These are phyloP conservation scores for Talaromyces sp. DNA, from an alignment of 2,329 filamentous ascomycete species.

Conservation along the genomic window DNA sequence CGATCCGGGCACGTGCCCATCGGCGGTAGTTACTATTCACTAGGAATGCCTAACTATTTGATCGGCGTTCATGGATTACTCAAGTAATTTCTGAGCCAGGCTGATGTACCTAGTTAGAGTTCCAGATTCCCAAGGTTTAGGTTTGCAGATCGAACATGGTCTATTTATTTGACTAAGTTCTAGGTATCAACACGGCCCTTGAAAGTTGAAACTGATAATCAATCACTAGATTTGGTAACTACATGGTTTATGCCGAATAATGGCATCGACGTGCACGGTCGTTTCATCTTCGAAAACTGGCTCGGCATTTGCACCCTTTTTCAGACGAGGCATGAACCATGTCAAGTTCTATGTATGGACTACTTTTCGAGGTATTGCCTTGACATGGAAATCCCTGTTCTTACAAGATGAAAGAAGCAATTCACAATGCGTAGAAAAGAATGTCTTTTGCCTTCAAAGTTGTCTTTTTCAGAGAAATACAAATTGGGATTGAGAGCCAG, in stretches of 20 bases:
- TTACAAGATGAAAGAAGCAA: too few relatives aligned
- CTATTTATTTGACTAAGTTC: background rate
- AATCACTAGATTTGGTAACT: too few relatives aligned
- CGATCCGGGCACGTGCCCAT: background rate
- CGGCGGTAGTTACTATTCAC: background rate
- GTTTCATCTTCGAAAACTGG: background rate
- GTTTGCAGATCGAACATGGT: background rate
- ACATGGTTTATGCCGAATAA: too few relatives aligned
- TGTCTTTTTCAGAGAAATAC: too few relatives aligned
- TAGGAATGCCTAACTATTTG: background rate
- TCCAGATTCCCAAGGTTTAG: background rate
- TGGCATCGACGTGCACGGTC: background rate
- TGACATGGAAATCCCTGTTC: too few relatives aligned
- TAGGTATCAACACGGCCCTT: too few relatives aligned
- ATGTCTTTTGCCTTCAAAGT: too few relatives aligned
- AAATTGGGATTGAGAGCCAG: background rate
- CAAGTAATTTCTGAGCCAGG: background rate
- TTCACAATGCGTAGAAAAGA: too few relatives aligned
- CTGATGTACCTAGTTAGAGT: background rate
- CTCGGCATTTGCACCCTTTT: background rate
- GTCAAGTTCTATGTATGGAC: too few relatives aligned
- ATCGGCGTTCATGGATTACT: background rate
- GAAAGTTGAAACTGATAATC: background rate
- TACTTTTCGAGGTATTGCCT: too few relatives aligned
- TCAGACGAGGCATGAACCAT: background rate